Base-by-base conservation (phyloP, 78 protist species). In the Isochrysis galbana region DNA sequence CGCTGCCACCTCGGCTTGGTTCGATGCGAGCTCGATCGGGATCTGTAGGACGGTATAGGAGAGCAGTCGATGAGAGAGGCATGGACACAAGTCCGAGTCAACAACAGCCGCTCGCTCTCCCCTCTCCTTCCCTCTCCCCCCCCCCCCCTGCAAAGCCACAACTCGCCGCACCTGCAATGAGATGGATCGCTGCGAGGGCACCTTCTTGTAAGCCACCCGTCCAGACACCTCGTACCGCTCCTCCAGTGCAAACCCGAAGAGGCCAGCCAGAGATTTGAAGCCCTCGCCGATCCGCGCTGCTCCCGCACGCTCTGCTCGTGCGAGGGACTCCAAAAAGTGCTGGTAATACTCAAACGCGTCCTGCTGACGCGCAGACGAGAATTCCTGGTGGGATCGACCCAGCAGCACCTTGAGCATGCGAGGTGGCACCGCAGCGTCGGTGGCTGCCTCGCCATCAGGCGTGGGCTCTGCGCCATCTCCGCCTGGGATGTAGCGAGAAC, bases 301-400 rank as follows among this genome's bases (percentile, higher is more conserved):
- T 36, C n/a, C 83, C 21, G 47, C 55, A 46, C 26, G 46, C 23
- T 89, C 90, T 2, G 47, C 51, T 26, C 39, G 42, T 39, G 0
- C 47, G 7, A 82, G 47, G 38, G 4, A 1, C 10, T 86, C 83
- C 26, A 92, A 44, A 14, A 84, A 17, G 48, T 83, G 84, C 38
- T 23, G 47, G 29, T 36, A 21, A 22, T 67, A 84, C 67, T 92
- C 94, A 26, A 34, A 36, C 29, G 91, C 72, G 48, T 90, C 93
- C 87, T 93, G 95, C 84, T 93, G 95, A 7, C 46, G 44, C 38
- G 70, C 67, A 4, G 94, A 55, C 77, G 72, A 36, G 90, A 93
- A 93, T 72, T 93, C 95, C 10, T 42, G 36, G 55, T 93, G 95
- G 17, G 90, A 89, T n/a, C 78, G 45, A 45, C 94, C 95, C 23